phyloP scores from a whole-genome alignment of 1,284 basidiomycete species.

The Puccinia triticina region DNA sequence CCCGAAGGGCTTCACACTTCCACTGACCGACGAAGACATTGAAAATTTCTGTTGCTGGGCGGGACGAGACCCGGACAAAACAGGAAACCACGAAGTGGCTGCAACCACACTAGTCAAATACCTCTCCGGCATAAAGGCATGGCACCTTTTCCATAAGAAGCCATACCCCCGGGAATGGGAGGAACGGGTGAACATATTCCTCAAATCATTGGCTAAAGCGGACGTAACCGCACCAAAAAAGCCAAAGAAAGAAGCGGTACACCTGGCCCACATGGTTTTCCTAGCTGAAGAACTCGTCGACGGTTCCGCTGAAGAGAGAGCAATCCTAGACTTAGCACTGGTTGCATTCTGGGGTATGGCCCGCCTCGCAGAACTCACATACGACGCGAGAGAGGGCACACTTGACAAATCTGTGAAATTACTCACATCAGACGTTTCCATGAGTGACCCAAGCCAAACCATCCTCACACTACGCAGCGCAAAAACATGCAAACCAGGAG shows the following conservation, averaged over 20 bases:
- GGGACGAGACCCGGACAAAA: no score
- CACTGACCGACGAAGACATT: no score
- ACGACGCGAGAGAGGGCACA: not conserved
- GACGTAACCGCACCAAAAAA: not conserved
- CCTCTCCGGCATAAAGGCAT: not conserved
- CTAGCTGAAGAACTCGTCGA: no score
- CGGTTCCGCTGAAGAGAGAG: not conserved
- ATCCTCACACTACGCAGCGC: no score
- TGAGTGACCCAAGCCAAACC: no score
- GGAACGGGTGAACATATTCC: not conserved
- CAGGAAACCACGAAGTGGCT: not conserved
- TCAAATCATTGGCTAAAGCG: not conserved
- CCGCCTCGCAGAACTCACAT: slow-evolving; percentile 15
- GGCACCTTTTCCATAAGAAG: not conserved
- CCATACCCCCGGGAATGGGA: not conserved
- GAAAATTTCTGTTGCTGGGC: not conserved
- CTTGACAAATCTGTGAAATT: not conserved
- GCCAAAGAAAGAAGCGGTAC: not conserved
- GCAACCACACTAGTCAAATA: not conserved
- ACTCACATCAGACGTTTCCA: not conserved
- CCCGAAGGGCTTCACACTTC: no score
- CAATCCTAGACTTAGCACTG: no score
- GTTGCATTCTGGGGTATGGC: slow-evolving; percentile 33
- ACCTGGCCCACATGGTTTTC: not conserved
- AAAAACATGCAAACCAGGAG: no score